Evolutionary conservation across 2,329 filamentous ascomycete species (phyloP).

Genomic region (Boeremia lycopersici): DNA sequence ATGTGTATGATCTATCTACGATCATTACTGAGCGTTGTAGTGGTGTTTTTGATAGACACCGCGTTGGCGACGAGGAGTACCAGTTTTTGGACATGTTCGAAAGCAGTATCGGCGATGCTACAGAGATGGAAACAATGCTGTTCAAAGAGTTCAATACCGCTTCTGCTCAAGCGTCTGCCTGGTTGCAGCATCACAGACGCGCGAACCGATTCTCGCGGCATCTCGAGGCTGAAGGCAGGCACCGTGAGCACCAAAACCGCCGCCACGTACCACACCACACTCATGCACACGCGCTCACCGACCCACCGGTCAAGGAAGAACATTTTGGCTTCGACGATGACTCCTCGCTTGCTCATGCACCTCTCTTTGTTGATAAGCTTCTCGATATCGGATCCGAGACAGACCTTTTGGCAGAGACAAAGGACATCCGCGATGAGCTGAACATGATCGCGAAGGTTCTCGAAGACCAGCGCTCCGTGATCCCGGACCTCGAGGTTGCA

Average conservation of each 20-base stretch:
- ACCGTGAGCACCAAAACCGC: constrained; percentile 38
- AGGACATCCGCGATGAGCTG: constrained; percentile 71
- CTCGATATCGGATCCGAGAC: constrained; percentile 67
- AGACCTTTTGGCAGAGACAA: constrained; percentile 65
- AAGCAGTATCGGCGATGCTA: constrained; percentile 61
- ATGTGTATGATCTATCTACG: constrained; percentile 67
- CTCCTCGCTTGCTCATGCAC: constrained; percentile 35
- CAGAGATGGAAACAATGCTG: constrained; percentile 60
- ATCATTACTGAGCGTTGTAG: constrained; percentile 66
- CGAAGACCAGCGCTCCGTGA: constrained; percentile 55
- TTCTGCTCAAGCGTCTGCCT: constrained; percentile 61
- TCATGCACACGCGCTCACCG: constrained; percentile 34
- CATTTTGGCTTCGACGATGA: constrained; percentile 40
- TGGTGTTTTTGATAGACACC: constrained; percentile 65
- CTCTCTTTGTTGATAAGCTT: constrained; percentile 60
- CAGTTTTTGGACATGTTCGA: constrained; percentile 74
- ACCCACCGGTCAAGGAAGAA: constrained; percentile 34
- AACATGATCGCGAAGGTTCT: constrained; percentile 65
- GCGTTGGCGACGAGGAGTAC: constrained; percentile 63
- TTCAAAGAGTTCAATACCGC: constrained; percentile 67
- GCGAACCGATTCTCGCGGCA: constrained; percentile 45
- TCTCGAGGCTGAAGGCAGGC: constrained; percentile 43
- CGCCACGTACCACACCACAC: constrained; percentile 35
- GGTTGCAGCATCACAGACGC: constrained; percentile 59
- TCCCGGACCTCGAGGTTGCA: constrained; percentile 55